These are phyloP conservation scores for Coemansia sp. DNA, from an alignment of 192 early-diverging fungal genomes.

Conservation along the genomic window DNA sequence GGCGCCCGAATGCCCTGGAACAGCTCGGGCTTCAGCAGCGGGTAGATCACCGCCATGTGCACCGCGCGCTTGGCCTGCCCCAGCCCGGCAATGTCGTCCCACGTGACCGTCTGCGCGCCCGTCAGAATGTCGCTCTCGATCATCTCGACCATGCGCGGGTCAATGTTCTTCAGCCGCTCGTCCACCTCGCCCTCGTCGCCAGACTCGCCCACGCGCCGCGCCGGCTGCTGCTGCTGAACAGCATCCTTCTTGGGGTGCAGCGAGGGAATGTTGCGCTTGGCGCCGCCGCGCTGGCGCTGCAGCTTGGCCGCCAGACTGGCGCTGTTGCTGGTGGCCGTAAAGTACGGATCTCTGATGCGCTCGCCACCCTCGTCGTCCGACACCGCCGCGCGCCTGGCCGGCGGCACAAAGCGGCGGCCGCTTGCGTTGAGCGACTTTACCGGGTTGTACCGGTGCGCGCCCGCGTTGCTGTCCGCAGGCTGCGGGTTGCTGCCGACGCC, in stretches of 20 bases:
- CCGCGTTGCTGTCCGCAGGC: neutral
- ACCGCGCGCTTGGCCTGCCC: constrained; percentile 77
- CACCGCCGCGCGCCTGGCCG: neutral
- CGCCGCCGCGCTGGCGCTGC: constrained; percentile 13
- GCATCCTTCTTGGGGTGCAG: constrained; percentile 19
- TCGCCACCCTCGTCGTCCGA: constrained; percentile 16
- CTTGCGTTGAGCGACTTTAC: constrained; percentile 1
- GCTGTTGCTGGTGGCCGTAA: constrained; percentile 1
- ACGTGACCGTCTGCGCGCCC: constrained; percentile 54
- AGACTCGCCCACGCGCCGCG: neutral
- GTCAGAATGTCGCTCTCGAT: constrained; percentile 88
- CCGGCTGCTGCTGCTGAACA: neutral
- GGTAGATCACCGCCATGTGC: constrained; percentile 77
- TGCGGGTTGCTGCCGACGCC: constrained; percentile 1
- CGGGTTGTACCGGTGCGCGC: constrained; percentile 1
- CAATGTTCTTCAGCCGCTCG: constrained; percentile 78
- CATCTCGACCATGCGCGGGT: constrained; percentile 81
- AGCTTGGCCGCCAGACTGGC: neutral
- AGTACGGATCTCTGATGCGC: constrained; percentile 12
- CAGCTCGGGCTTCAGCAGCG: constrained; percentile 74
- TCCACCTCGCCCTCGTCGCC: constrained; percentile 47
- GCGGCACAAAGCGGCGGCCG: constrained; percentile 25
- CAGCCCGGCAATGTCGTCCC: constrained; percentile 85
- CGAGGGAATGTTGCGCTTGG: constrained; percentile 7
- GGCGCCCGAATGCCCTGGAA: constrained; percentile 81